Evolutionary conservation across 2,329 filamentous ascomycete genomes (phyloP).

Genomic region (Rutstroemia sp.): DNA sequence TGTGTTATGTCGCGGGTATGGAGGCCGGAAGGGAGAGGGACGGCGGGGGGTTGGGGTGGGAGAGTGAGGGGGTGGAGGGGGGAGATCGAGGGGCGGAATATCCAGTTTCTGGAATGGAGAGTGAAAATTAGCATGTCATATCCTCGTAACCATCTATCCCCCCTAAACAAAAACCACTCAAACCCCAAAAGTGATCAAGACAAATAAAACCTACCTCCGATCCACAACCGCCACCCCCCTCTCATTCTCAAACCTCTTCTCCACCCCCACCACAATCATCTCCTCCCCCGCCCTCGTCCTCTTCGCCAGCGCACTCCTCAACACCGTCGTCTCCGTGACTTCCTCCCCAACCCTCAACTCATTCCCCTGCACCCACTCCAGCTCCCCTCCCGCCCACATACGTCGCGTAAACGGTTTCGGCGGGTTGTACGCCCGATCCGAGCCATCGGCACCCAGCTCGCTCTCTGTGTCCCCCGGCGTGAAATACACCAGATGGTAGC

Average conservation of each 20-base stretch:
- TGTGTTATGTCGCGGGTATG: constrained; percentile 29
- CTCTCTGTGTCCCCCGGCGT: constrained; percentile 47
- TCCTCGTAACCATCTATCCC: too few species aligned
- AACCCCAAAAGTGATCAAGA: not conserved
- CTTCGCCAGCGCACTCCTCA: constrained; percentile 48
- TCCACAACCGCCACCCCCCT: constrained; percentile 47
- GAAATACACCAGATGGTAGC: constrained; percentile 59
- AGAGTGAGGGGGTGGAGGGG: constrained; percentile 14
- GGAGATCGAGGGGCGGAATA: constrained; percentile 25
- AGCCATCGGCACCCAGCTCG: constrained; percentile 52
- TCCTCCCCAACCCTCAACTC: constrained; percentile 46
- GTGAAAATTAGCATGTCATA: not conserved
- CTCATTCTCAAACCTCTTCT: constrained; percentile 50
- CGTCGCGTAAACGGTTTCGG: constrained; percentile 51
- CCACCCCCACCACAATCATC: constrained; percentile 58
- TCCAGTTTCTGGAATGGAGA: constrained; percentile 23
- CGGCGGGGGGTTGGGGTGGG: constrained; percentile 14
- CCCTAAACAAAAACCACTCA: not conserved
- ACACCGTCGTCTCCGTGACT: constrained; percentile 47
- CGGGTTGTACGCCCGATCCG: constrained; percentile 53
- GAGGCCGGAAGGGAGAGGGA: constrained; percentile 12
- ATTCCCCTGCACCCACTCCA: constrained; percentile 41
- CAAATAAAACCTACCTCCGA: constrained; percentile 33
- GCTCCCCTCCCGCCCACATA: constrained; percentile 61
- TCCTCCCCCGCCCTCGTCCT: constrained; percentile 46